Base-by-base conservation (phyloP, 2,329 filamentous ascomycete species). In the Epicoccum nigrum region DNA sequence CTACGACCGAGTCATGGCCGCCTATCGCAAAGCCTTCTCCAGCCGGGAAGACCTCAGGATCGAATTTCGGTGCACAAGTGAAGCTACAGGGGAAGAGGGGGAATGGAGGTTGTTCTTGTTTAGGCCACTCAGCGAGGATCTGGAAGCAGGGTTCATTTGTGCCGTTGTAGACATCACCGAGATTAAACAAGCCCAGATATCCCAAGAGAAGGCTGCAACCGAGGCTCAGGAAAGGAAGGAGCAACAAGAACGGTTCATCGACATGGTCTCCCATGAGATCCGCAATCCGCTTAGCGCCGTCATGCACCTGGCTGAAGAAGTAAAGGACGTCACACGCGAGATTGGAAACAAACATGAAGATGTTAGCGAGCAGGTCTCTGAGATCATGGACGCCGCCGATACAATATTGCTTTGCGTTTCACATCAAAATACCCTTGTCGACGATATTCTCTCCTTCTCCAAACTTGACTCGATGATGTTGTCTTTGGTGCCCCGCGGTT, bases 401-500 rank as follows among this genome's bases (percentile, higher is more conserved):
- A 73, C 75, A 0, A 78, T 79, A 15, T 56, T 74, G 7, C 65
- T 77, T 1, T 79, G 76, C 49, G 73, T 77, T 2, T 68, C 67
- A 11, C 76, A 79, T 51, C 76, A 78, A 46, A 76, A 74, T 46
- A 74, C 71, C 57, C 44, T 80, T 13, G 76, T 79, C 1, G 77
- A 79, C 46, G 77, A 80, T 52, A 76, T 79, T 13, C 59, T 79
- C 1, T 78, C 76, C 1, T 71, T 78, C 43, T 77, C 75, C 1
- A 79, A 79, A 51, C 68, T 79, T 6, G 76, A 79, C 50, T 77
- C 76, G 40, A 78, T 68, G 76, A 79, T 68, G 74, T 70, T 62
- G 37, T 77, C 52, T 46, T 62, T 73, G 30, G 68, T 70, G 4
- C 70, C 70, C 7, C 61, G 67, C 19, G 56, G 66, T 65, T 50